Conservation (phyloP, 805 yeast genomes). For the Yamadazyma paraphyllophila region DNA sequence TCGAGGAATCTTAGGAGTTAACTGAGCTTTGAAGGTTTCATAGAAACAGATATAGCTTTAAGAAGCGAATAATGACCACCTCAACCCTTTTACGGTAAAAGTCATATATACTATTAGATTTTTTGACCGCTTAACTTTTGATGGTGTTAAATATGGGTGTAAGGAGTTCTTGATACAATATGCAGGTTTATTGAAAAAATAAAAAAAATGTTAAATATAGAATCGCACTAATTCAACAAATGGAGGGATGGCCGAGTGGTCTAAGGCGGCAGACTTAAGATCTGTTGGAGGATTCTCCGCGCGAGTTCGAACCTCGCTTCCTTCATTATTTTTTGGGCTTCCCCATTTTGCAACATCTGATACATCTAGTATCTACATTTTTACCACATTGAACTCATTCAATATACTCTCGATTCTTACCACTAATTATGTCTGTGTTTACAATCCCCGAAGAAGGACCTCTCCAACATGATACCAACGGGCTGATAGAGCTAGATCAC, state of each 20-base stretch:
- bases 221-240: not conserved
- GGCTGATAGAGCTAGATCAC: not conserved
- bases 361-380: too few species aligned
- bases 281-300: constrained; percentile 46
- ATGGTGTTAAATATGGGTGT: not conserved
- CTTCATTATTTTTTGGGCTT: constrained; percentile 31
- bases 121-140: too few species aligned
- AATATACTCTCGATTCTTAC: not conserved
- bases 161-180: not conserved
- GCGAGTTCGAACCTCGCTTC: constrained; percentile 50
- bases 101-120: too few species aligned
- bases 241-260: constrained; percentile 51
- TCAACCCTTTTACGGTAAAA: too few species aligned
- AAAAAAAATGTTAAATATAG: too few species aligned
- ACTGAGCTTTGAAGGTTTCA: too few species aligned
- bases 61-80: too few species aligned
- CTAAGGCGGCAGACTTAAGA: constrained; percentile 49
- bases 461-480: too few species aligned
- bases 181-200: not conserved
- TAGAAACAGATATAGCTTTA: too few species aligned
- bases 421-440: not conserved
- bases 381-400: not conserved
- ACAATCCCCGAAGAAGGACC: not conserved
- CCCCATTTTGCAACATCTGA: not conserved
- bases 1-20: too few species aligned